Evolutionary conservation across 306 rosid species (phyloP).

Genomic region (Bauhinia variegata): DNA sequence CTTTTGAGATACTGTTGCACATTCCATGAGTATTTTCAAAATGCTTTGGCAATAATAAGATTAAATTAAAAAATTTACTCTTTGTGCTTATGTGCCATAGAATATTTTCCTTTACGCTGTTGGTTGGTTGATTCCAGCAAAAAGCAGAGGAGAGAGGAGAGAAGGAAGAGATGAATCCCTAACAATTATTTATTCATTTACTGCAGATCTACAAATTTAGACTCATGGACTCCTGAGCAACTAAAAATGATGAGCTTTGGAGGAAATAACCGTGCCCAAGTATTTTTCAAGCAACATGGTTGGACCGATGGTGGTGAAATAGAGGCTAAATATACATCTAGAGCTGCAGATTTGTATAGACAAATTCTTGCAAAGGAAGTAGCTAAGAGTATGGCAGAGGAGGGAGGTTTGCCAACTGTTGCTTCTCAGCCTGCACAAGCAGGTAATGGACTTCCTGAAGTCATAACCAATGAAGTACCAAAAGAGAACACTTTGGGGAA

Average conservation of each 20-base stretch:
- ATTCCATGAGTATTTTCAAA: conserved; percentile 13
- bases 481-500: conserved; percentile 56
- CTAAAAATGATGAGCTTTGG: conserved; percentile 82
- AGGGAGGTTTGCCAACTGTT: conserved; percentile 55
- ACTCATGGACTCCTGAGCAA: conserved; percentile 86
- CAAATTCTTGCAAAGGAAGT: conserved; percentile 91
- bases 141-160: conserved; percentile 19
- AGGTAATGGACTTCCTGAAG: conserved; percentile 56
- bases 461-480: conserved; percentile 54
- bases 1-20: not conserved
- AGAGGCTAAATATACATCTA: conserved; percentile 89
- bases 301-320: conserved; percentile 95
- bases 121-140: not conserved
- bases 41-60: conserved; percentile 12
- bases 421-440: conserved; percentile 59
- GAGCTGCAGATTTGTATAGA: conserved; percentile 91
- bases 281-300: conserved; percentile 97
- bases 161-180: not conserved
- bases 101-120: conserved; percentile 6
- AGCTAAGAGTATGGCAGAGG: conserved; percentile 83
- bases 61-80: not conserved
- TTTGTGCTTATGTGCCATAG: conserved; percentile 7
- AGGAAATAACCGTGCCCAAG: conserved; percentile 86
- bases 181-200: not conserved
- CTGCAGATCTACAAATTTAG: conserved; percentile 83